Evolutionary conservation across 2,329 filamentous ascomycete species (phyloP).

Genomic region (Akanthomyces muscarius): DNA sequence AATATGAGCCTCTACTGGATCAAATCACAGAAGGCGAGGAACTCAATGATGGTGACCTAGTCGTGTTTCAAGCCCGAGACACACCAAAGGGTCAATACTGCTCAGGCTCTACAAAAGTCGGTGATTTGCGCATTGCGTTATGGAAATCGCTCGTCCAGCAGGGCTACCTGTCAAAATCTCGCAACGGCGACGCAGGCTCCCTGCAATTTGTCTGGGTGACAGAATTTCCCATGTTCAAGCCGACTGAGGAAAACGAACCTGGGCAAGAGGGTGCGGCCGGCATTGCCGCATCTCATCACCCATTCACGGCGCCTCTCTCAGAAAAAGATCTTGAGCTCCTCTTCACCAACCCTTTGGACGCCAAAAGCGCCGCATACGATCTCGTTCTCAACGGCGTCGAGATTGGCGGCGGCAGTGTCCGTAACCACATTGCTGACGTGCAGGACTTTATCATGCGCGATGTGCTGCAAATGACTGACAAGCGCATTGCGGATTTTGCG

Average conservation of each 20-base stretch:
- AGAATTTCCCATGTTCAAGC: constrained; percentile 90
- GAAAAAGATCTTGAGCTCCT: constrained; percentile 70
- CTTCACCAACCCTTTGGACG: constrained; percentile 64
- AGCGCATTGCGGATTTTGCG: constrained; percentile 73
- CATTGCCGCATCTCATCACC: constrained; percentile 86
- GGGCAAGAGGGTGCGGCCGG: constrained; percentile 80
- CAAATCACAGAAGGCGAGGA: constrained; percentile 38
- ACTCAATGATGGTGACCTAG: constrained; percentile 61
- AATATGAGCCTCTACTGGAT: constrained; percentile 56
- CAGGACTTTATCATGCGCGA: constrained; percentile 83
- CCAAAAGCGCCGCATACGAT: constrained; percentile 86
- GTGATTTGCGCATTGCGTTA: constrained; percentile 66
- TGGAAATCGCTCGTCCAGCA: constrained; percentile 65
- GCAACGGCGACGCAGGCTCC: constrained; percentile 34
- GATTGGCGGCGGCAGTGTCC: constrained; percentile 84
- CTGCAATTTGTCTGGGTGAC: constrained; percentile 79
- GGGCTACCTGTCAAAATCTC: constrained; percentile 47
- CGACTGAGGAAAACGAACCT: constrained; percentile 56
- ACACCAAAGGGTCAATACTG: constrained; percentile 53
- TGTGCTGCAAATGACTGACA: constrained; percentile 71
- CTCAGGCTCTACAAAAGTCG: constrained; percentile 64
- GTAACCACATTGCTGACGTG: constrained; percentile 80
- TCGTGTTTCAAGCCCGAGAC: constrained; percentile 76
- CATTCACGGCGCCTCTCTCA: constrained; percentile 84
- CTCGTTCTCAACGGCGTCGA: constrained; percentile 94